Base-by-base conservation (phyloP, 73 alveolate genomes). In the Uronychia binucleata region DNA sequence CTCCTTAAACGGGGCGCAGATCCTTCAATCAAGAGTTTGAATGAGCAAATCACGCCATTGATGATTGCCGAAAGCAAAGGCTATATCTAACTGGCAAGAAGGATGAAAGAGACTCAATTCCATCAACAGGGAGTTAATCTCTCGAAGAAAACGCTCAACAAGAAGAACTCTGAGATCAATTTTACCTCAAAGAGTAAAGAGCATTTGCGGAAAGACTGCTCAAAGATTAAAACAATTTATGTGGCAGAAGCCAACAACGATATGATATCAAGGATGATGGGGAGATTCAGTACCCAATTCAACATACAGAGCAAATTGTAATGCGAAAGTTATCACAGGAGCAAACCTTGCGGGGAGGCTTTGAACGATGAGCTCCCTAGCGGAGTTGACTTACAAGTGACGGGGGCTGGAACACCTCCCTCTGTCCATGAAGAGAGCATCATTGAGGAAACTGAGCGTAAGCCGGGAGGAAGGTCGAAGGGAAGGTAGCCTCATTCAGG, bases 401-500 rank as follows among this genome's bases (percentile, higher is more conserved):
- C 67, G 5, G 67, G 67, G 67, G 19, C 19, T 19, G 67, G 67
- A 46, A 46, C 67, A 11, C 67, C 67, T 11, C 67, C 67, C 19
- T 46, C 67, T 11, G 5, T 46, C n/a, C 19, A 19, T 11, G 19
- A 19, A 11, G 67, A 19, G 19, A 46, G 67, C 19, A 19, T 5
- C 5, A 5, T 46, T 46, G 67, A 46, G 67, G 67, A 46, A 19
- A 46, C n/a, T 46, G 67, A 46, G 19, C 5, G 67, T 11, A 46
- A 46, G 19, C 5, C 19, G 5, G 19, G 19, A 11, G 19, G 5
- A 46, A 46, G 67, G 19, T 46, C 67, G 19, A 46, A 46, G 19
- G 67, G 67, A 46, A 46, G 67, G 19, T 46, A 46, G 67, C 67
- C 67, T n/a, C n/a, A n/a, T n/a, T n/a, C n/a, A 46, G 67, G 67